Conservation (phyloP, 2,329 filamentous ascomycete genomes). For the Aureobasidium sp. region DNA sequence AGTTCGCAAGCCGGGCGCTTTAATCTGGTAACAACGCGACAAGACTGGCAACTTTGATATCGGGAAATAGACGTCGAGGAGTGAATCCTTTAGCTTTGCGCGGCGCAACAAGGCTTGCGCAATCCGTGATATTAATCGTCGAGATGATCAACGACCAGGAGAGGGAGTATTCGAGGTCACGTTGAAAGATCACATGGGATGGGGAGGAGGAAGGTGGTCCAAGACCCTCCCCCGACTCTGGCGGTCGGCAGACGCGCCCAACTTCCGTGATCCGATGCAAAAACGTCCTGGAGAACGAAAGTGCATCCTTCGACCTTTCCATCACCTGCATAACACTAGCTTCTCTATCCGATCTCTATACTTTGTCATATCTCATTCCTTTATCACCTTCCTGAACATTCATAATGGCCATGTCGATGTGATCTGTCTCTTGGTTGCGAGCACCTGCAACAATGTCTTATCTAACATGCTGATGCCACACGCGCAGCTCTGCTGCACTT, state of each 20-base stretch:
- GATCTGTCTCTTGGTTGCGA: too few relatives aligned
- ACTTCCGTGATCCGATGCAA: not conserved
- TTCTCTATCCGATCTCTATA: not conserved
- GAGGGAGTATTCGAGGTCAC: conserved; percentile 8
- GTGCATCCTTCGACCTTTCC: not conserved
- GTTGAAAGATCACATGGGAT: conserved; percentile 10
- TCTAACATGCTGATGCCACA: conserved; percentile 6
- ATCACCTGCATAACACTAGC: not conserved
- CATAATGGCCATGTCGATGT: not conserved
- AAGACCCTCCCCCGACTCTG: not conserved
- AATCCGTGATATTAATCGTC: conserved; percentile 10
- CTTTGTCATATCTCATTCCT: not conserved
- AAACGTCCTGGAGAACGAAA: not conserved
- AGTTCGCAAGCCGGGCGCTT: conserved; percentile 13
- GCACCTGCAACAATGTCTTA: conserved; percentile 2
- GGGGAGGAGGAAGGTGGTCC: not conserved
- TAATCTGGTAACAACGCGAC: not conserved
- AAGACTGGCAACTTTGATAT: not conserved
- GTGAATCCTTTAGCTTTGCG: not conserved
- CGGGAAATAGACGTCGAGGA: not conserved
- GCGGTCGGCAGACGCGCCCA: not conserved
- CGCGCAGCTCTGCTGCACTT: conserved; percentile 1
- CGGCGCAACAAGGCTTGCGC: not conserved
- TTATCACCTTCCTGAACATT: too few relatives aligned
- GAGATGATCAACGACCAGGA: not conserved